Percentiles rank a stretch among this genome's conserved stretches.
These are phyloP conservation scores for Termitomyces titanicus DNA, from an alignment of 768 basidiomycete species.

Conservation along the genomic window DNA sequence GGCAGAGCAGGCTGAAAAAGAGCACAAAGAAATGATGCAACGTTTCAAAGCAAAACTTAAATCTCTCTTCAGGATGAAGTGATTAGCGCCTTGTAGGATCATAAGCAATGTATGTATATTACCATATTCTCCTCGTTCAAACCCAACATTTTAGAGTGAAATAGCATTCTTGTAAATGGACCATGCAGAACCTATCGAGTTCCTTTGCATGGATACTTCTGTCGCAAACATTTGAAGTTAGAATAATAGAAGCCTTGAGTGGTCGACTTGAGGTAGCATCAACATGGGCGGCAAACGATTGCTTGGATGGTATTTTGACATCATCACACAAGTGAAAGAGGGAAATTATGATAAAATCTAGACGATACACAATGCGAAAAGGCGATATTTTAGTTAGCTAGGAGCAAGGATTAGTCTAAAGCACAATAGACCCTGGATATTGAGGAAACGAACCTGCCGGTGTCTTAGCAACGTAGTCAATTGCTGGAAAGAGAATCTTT, in stretches of 20 bases:
- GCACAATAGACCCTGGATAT: not conserved
- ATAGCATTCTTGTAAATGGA: not conserved
- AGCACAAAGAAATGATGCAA: not conserved
- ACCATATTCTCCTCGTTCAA: not conserved
- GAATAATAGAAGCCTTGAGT: no score
- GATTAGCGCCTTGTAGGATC: not conserved
- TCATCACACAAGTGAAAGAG: not conserved
- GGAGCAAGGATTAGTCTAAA: not conserved
- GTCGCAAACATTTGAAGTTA: no score
- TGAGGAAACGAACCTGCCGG: slow-evolving; percentile 61
- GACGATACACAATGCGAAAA: not conserved
- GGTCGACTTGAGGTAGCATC: no score
- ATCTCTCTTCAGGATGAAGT: not conserved
- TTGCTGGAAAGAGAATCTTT: slow-evolving; percentile 49
- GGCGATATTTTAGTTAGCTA: not conserved
- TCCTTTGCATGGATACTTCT: no score
- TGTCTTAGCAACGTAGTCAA: slow-evolving; percentile 93
- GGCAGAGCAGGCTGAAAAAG: not conserved
- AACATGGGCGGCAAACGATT: no score
- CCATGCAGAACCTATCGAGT: not conserved
- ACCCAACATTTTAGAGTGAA: no score
- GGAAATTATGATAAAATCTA: not conserved
- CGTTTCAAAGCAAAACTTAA: no score
- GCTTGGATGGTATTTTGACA: not conserved
- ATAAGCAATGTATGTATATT: not conserved